Evolutionary conservation across 768 basidiomycete species (phyloP).

Genomic region (Stropharia rugosoannulata): DNA sequence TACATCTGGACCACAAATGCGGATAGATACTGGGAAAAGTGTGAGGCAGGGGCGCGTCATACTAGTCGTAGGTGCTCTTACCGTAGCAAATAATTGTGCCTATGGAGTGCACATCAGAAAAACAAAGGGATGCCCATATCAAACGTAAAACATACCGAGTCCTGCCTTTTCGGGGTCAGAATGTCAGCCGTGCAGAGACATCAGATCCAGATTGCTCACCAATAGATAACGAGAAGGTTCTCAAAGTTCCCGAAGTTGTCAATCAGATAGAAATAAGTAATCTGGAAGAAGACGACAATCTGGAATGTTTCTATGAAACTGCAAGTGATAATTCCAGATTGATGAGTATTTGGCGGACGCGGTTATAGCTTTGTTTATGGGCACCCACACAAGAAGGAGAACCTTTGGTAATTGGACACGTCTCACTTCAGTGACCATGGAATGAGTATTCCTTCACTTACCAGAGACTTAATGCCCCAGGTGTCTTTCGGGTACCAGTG

Average conservation of each 20-base stretch:
- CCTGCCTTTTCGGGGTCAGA: background rate
- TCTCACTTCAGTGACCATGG: background rate
- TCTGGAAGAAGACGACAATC: conserved; percentile 14
- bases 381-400: conserved; percentile 5
- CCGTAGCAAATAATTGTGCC: conserved; percentile 7
- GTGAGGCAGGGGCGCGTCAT: background rate
- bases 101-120: background rate
- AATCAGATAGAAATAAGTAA: conserved; percentile 18
- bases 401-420: background rate
- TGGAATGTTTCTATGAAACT: conserved; percentile 20
- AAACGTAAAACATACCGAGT: conserved; percentile 2
- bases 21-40: conserved; percentile 14
- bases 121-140: background rate
- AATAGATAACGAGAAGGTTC: conserved; percentile 11
- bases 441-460: background rate
- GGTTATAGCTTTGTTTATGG: background rate
- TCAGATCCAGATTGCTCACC: conserved; percentile 6
- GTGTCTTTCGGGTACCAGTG: conserved; percentile 21
- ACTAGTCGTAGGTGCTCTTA: background rate
- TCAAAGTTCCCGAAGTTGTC: conserved; percentile 18
- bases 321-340: background rate
- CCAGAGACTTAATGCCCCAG: conserved; percentile 18
- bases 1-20: conserved; percentile 20
- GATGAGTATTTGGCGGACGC: background rate
- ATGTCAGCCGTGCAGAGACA: background rate